These are phyloP conservation scores for Lichtheimia ornata DNA, from an alignment of 371 early-diverging fungal genomes.

Conservation along the genomic window DNA sequence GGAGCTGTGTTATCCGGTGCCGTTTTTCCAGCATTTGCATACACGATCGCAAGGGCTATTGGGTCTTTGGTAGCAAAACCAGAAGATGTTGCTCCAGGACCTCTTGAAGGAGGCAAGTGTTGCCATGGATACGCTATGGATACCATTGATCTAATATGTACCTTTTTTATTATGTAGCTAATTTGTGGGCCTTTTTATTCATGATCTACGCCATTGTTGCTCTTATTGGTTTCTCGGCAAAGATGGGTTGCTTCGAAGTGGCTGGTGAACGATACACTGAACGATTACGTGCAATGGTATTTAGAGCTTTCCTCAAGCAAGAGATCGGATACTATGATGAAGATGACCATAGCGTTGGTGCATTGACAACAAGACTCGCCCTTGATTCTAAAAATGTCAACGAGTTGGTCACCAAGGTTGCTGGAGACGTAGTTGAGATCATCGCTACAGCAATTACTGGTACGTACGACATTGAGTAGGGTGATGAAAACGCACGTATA, in stretches of 20 bases:
- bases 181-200: constrained; percentile 76
- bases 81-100: constrained; percentile 21
- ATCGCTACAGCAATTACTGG: constrained; percentile 38
- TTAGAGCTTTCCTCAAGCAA: constrained; percentile 63
- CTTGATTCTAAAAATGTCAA: constrained; percentile 70
- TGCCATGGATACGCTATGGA: constrained; percentile 70
- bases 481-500: neutral
- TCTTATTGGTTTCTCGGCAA: constrained; percentile 39
- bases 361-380: constrained; percentile 76
- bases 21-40: constrained; percentile 36
- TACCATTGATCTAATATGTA: constrained; percentile 46
- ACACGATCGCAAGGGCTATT: constrained; percentile 30
- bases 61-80: constrained; percentile 69
- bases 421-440: constrained; percentile 54
- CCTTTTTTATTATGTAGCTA: constrained; percentile 32
- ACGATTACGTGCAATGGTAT: constrained; percentile 52
- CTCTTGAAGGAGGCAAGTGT: constrained; percentile 32
- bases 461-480: constrained; percentile 12
- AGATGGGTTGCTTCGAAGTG: constrained; percentile 33
- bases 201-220: constrained; percentile 49
- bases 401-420: constrained; percentile 61
- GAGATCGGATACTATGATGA: constrained; percentile 86
- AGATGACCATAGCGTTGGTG: constrained; percentile 75
- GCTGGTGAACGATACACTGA: constrained; percentile 56
- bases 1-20: constrained; percentile 57